Base-by-base conservation (phyloP, 2,329 filamentous ascomycete species). In the Lecanoromycetidae sp. region DNA sequence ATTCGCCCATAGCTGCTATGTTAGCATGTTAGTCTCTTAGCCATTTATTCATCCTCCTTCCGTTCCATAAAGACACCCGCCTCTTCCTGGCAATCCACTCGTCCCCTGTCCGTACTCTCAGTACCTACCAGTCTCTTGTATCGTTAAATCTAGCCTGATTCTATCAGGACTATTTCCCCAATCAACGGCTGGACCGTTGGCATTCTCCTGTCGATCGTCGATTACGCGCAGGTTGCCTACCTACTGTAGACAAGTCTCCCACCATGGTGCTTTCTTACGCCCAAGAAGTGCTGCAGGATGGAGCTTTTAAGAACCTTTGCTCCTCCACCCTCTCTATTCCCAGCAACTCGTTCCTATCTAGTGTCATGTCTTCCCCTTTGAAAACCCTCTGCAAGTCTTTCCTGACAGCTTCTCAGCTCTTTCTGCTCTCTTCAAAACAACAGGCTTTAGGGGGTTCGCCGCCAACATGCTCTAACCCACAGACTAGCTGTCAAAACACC, bases 401-500 rank as follows among this genome's bases (percentile, higher is more conserved):
- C 4, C 13, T 37, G 15, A 29, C 37, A 22, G 41, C 36, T 12
- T 42, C 38, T 9, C 30, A 36, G 4, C 19, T 47, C 20, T 40
- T 47, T 20, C 48, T 52, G 12, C 27, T 45, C 25, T 50, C 36
- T 10, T 44, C 46, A 33, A 35, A 42, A n/a, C 39, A 44, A 27
- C 15, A 29, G n/a, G n/a, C 46, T n/a, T 32, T 43, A 22, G 50
- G 44, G 25, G 52, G 52, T n/a, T 41, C 48, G 9, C 51, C 52
- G 6, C 37, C 47, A n/a, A 54, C 61, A 46, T 67, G 65, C 47
- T 54, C 63, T 15, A 55, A 56, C 12, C 54, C 60, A 3, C 63
- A 67, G 51, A 58, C 81, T 44, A 82, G 77, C 56, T 86, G 82
- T 58, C 74, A 79, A 48, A 80, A 80, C 57, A 75, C 72, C 5